phyloP scores from a whole-genome alignment of 306 rosid species.

The Lupinus albus region DNA sequence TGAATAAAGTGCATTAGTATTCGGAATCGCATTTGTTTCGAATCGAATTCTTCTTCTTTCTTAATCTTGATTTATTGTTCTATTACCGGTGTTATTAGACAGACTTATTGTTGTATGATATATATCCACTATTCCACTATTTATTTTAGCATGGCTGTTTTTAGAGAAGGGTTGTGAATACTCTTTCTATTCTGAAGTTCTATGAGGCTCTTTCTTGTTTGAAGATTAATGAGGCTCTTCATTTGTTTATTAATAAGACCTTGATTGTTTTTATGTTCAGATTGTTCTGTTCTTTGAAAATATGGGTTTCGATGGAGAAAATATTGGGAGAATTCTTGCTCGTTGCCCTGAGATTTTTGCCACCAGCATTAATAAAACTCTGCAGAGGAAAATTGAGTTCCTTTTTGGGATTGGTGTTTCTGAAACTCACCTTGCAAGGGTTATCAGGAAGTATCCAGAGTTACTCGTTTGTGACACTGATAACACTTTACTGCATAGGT shows the following conservation, averaged over 20 bases:
- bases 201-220: slow-evolving; percentile 14
- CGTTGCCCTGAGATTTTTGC: slow-evolving; percentile 90
- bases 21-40: no score
- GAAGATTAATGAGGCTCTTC: not conserved
- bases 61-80: no score
- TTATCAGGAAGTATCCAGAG: slow-evolving; percentile 83
- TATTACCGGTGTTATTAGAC: no score
- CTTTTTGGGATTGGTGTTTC: slow-evolving; percentile 63
- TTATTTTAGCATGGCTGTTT: not conserved
- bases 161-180: not conserved
- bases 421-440: slow-evolving; percentile 57
- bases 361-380: slow-evolving; percentile 65
- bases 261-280: slow-evolving; percentile 49
- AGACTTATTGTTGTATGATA: no score
- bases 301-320: slow-evolving; percentile 66
- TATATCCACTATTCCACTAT: not conserved
- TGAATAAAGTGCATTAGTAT: no score
- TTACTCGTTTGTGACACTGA: slow-evolving; percentile 73
- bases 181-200: slow-evolving; percentile 13
- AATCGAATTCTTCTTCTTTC: no score
- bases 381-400: slow-evolving; percentile 69
- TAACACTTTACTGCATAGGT: slow-evolving; percentile 72
- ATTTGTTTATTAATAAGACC: slow-evolving; percentile 15
- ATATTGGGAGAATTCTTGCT: slow-evolving; percentile 58
- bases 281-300: slow-evolving; percentile 69